Evolutionary conservation across 108 stramenopile species (phyloP), one percentile per base, ranked within the genome.

Genomic region (Epithemia pelagica): DNA sequence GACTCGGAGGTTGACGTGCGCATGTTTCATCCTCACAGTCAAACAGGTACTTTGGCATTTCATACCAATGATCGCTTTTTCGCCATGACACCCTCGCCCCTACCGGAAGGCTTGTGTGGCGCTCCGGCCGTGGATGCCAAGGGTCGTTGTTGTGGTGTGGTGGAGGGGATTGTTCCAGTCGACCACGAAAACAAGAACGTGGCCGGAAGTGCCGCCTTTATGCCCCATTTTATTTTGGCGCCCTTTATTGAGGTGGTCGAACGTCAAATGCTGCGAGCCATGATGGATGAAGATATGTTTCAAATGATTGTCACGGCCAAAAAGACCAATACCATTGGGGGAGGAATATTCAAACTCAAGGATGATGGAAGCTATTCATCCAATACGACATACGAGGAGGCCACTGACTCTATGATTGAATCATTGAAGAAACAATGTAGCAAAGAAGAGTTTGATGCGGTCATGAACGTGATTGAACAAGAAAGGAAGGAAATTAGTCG

Each of bases 21-120:
- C 2, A 61, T 81, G 2, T 92, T 92, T 65, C 72, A 76, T 57
- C 86, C 87, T 2, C 87, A 87, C 66, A 64, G 52, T 18, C 74
- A 79, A 60, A 73, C 69, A n/a, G 91, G 91, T 23, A 74, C 27
- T 22, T 63, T 87, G n/a, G 63, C 78, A 19, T 76, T 77, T 53
- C 85, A 84, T 27, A 86, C 84, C 2, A 77, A 81, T 0, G 90
- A 91, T 72, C 74, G 91, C 56, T 89, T 89, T 66, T 76, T 89
- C 37, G 88, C 91, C 5, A 74, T 71, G 24, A 92, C 91, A 31
- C 75, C 72, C 0, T 68, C 73, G 53, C 88, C 88, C 0, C 70
- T 92, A 10, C 91, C 91, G 3, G 88, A 89, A 82, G 91, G 91
- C 37, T 58, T 92, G 51, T 92, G 91, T 37, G 91, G 91, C 26